Evolutionary conservation across 2,329 filamentous ascomycete genomes (phyloP), one percentile per base, ranked within the genome.

Genomic region (Periconia digitata): DNA sequence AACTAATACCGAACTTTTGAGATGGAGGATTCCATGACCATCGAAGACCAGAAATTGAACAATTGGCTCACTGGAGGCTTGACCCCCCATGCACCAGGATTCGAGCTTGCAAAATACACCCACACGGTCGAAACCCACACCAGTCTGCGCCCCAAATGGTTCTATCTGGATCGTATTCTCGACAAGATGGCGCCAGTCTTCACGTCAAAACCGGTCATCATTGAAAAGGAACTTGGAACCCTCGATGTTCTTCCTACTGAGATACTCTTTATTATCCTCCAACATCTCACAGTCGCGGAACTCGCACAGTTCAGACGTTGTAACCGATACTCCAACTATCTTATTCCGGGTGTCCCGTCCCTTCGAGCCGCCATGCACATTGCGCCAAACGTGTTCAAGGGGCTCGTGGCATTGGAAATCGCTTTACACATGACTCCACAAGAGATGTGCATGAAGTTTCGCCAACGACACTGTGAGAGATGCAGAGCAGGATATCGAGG

Each of bases 161-260:
- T 51, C 41, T 34, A 47, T 44, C 45, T 51, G 15, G 49, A 51
- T 45, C 49, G 45, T 41, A 45, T 51, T 40, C 44, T 51, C 36
- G 44, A 51, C 41, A 34, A 45, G 20, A 47, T 47, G 40, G 40
- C 40, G 35, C 49, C 44, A 27, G 15, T 51, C 44, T 51, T 45
- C 44, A 44, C 40, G 27, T 27, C 44, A 23, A 37, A 40, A 27
- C 24, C 44, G 37, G 34, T 37, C 41, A 40, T 41, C 23, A 45
- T 7, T 29, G 23, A 22, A 32, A 51, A 40, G 47, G 44, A 48
- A 18, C 44, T 51, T 32, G 45, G 49, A 27, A 21, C 20, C 40
- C 40, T 51, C 37, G 45, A 36, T 40, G 23, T 44, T 38, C 42
- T 47, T 42, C 49, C 49, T 21, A 34, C 17, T 17, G 49, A 51